These are phyloP conservation scores for Zygoascus bituminiphila DNA, from an alignment of 805 yeast species.

Conservation along the genomic window DNA sequence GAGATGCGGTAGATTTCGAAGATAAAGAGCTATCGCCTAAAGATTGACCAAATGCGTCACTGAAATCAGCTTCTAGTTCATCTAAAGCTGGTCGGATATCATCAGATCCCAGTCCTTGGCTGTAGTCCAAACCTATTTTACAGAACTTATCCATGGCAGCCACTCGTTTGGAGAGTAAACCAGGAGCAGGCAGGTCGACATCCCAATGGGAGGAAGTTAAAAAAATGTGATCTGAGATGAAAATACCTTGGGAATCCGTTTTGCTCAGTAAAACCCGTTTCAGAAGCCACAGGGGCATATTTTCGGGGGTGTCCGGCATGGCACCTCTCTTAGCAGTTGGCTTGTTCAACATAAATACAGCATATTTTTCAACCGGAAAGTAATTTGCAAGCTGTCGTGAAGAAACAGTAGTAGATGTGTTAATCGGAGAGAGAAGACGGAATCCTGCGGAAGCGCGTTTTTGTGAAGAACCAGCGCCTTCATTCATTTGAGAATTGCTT, in stretches of 20 bases:
- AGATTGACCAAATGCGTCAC: slow-evolving; percentile 7
- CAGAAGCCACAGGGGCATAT: slow-evolving; percentile 12
- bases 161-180: neutral
- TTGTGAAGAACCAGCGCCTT: neutral
- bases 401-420: neutral
- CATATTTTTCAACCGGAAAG: neutral
- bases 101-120: slow-evolving; percentile 1
- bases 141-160: slow-evolving; percentile 3
- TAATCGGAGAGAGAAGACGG: neutral
- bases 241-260: slow-evolving; percentile 7
- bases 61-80: slow-evolving; percentile 7
- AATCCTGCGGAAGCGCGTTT: neutral
- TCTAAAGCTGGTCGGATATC: slow-evolving; percentile 5
- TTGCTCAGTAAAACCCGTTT: slow-evolving; percentile 7
- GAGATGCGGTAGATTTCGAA: neutral
- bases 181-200: neutral
- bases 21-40: neutral
- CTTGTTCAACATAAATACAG: neutral
- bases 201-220: slow-evolving; percentile 11
- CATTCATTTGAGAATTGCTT: neutral
- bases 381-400: neutral
- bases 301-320: neutral
- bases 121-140: slow-evolving; percentile 7
- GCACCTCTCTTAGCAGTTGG: neutral
- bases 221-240: slow-evolving; percentile 5